Conservation (phyloP, 2,329 filamentous ascomycete species). For the Didymella segeticola region DNA sequence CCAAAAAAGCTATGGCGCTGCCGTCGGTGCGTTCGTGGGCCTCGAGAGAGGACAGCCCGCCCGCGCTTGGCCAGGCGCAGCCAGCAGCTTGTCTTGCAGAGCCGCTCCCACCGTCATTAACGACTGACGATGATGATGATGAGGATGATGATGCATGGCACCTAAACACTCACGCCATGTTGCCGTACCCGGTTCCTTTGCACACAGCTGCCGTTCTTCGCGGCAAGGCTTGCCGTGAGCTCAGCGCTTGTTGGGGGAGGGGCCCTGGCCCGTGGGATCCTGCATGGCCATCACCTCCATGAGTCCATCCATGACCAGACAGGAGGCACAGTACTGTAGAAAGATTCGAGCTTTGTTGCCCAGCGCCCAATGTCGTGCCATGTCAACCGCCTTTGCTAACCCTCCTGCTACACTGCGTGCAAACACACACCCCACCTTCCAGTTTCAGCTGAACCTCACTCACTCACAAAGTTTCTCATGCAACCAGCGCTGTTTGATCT, state of each 20-base stretch:
- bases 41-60: no score
- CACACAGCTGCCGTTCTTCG: no score
- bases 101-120: not conserved
- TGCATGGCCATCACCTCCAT: slow-evolving; percentile 7
- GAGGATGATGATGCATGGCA: no score
- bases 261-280: slow-evolving; percentile 5
- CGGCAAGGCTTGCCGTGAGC: not conserved
- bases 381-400: not conserved
- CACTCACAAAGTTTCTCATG: slow-evolving; percentile 22
- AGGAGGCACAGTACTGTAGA: not conserved
- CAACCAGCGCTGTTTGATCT: slow-evolving; percentile 25
- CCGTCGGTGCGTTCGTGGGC: no score
- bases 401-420: not conserved
- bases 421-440: slow-evolving; percentile 10
- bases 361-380: not conserved
- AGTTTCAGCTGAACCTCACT: slow-evolving; percentile 30
- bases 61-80: not conserved
- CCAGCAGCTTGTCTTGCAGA: not conserved
- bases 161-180: no score
- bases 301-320: slow-evolving; percentile 1
- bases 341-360: not conserved
- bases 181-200: no score
- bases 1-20: slow-evolving; percentile 7
- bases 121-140: no score
- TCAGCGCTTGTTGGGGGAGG: slow-evolving; percentile 11